Evolutionary conservation across 2,329 filamentous ascomycete genomes (phyloP).

Genomic region (Verruconis gallopava): DNA sequence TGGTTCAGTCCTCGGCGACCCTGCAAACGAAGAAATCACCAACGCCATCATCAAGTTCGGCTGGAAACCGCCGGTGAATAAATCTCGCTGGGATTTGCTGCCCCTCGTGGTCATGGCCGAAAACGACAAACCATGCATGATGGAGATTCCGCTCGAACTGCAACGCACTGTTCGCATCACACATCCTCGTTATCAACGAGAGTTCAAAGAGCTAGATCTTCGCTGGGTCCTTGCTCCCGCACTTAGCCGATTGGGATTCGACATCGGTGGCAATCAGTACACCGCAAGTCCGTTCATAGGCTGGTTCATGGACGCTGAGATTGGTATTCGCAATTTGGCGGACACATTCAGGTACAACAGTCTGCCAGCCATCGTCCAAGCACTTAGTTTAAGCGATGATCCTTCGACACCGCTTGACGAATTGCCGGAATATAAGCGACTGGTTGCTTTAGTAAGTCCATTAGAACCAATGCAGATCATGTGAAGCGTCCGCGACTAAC

Average conservation of each 20-base stretch:
- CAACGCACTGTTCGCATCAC: slow-evolving; percentile 14
- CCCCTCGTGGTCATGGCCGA: slow-evolving; percentile 19
- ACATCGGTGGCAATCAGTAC: slow-evolving; percentile 19
- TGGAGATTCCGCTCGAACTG: slow-evolving; percentile 13
- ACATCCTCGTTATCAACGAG: slow-evolving; percentile 14
- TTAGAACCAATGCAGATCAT: no score
- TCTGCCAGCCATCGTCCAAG: slow-evolving; percentile 15
- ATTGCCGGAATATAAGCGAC: slow-evolving; percentile 16
- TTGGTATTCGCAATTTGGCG: slow-evolving; percentile 18
- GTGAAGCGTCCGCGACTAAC: no score
- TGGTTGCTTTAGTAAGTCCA: slow-evolving; percentile 8
- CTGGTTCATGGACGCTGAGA: slow-evolving; percentile 23
- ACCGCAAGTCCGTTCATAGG: slow-evolving; percentile 19
- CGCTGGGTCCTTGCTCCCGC: slow-evolving; percentile 18
- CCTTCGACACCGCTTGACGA: slow-evolving; percentile 13
- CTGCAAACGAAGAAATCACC: slow-evolving; percentile 16
- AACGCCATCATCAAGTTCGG: slow-evolving; percentile 18
- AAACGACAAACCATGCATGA: slow-evolving; percentile 16
- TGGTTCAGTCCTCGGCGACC: slow-evolving; percentile 18
- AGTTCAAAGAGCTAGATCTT: slow-evolving; percentile 17
- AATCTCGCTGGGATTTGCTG: slow-evolving; percentile 18
- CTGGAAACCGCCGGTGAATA: slow-evolving; percentile 16
- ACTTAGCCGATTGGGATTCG: slow-evolving; percentile 18
- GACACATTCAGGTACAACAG: slow-evolving; percentile 18
- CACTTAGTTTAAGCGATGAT: slow-evolving; percentile 11